Percentiles rank a stretch among this genome's conserved stretches.
phyloP scores from a whole-genome alignment of 2,329 filamentous ascomycete genomes.

The Neodidymelliopsis sp. region DNA sequence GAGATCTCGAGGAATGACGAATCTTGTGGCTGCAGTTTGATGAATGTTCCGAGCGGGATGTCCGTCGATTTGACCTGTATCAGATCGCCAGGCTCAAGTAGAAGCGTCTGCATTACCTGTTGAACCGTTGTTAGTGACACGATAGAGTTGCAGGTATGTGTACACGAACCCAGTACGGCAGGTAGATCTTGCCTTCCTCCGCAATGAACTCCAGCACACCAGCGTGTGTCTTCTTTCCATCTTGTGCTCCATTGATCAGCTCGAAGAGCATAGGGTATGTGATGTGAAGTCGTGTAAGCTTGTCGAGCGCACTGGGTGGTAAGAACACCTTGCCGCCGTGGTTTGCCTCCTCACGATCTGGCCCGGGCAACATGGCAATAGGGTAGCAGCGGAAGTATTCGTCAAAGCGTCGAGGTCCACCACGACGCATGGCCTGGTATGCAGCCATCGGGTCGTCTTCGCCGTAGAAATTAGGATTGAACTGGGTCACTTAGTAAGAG shows the following conservation, averaged over 20 bases:
- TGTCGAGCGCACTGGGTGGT: slow-evolving; percentile 94
- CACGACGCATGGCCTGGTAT: slow-evolving; percentile 62
- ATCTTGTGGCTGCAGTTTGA: slow-evolving; percentile 96
- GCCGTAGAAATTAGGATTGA: slow-evolving; percentile 58
- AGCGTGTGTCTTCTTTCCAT: slow-evolving; percentile 84
- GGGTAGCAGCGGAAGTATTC: slow-evolving; percentile 99
- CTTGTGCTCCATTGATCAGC: slow-evolving; percentile 90
- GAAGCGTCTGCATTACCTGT: slow-evolving; percentile 94
- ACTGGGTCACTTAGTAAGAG: slow-evolving; percentile 39
- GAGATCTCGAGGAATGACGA: slow-evolving; percentile 94
- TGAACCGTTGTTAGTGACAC: slow-evolving; percentile 21
- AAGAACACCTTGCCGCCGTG: slow-evolving; percentile 98
- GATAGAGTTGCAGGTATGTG: not conserved
- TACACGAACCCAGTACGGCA: slow-evolving; percentile 83
- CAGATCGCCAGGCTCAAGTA: slow-evolving; percentile 90
- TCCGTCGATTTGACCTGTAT: slow-evolving; percentile 96
- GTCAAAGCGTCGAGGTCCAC: slow-evolving; percentile 80
- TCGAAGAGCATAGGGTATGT: slow-evolving; percentile 98
- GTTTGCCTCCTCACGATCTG: slow-evolving; percentile 88
- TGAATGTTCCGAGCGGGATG: slow-evolving; percentile 85
- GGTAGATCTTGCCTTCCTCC: slow-evolving; percentile 94
- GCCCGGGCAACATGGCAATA: slow-evolving; percentile 89
- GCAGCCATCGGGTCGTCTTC: slow-evolving; percentile 62
- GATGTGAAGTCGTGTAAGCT: slow-evolving; percentile 93
- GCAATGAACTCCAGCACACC: slow-evolving; percentile 98